A percentile compares a stretch with the other conserved stretches of the same genome.
These are phyloP conservation scores for Apiosordaria backusii DNA, from an alignment of 495 filamentous ascomycete species.

Conservation along the genomic window DNA sequence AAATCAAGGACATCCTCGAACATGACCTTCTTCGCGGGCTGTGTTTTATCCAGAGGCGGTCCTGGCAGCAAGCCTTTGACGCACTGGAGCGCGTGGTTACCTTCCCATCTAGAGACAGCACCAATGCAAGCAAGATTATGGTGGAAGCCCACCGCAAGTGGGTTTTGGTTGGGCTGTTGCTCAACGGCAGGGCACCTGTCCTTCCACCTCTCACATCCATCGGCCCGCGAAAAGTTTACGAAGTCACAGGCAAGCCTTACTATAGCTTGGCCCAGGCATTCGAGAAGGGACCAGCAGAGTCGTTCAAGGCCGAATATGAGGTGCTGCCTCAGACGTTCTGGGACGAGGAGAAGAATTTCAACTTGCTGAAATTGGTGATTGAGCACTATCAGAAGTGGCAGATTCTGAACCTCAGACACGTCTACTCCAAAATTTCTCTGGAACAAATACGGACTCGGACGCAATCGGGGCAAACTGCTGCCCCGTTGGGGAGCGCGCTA, in stretches of 20 bases:
- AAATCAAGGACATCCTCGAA: conserved; percentile 58
- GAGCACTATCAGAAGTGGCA: conserved; percentile 49
- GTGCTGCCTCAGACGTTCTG: conserved; percentile 53
- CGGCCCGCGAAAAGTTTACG: conserved; percentile 54
- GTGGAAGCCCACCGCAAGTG: conserved; percentile 92
- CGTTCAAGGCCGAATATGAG: conserved; percentile 57
- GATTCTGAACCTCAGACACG: conserved; percentile 41
- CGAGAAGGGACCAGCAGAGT: conserved; percentile 51
- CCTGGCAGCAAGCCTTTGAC: conserved; percentile 68
- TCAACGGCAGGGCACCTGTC: conserved; percentile 59
- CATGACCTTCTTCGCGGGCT: conserved; percentile 78
- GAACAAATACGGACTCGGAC: conserved; percentile 48
- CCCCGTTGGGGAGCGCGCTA: conserved; percentile 47
- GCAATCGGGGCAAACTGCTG: conserved; percentile 46
- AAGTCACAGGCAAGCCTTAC: conserved; percentile 65
- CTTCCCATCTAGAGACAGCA: conserved; percentile 54
- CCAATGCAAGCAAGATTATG: conserved; percentile 66
- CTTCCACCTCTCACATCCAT: conserved; percentile 36
- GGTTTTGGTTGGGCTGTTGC: conserved; percentile 72
- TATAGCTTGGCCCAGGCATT: conserved; percentile 65
- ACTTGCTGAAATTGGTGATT: conserved; percentile 47
- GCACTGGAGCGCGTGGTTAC: conserved; percentile 68
- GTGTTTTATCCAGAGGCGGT: conserved; percentile 67
- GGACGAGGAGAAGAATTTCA: conserved; percentile 51
- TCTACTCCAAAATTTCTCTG: conserved; percentile 52